These are phyloP conservation scores for Trichoderma brevicompactum DNA, from an alignment of 2,329 filamentous ascomycete species.

Conservation along the genomic window DNA sequence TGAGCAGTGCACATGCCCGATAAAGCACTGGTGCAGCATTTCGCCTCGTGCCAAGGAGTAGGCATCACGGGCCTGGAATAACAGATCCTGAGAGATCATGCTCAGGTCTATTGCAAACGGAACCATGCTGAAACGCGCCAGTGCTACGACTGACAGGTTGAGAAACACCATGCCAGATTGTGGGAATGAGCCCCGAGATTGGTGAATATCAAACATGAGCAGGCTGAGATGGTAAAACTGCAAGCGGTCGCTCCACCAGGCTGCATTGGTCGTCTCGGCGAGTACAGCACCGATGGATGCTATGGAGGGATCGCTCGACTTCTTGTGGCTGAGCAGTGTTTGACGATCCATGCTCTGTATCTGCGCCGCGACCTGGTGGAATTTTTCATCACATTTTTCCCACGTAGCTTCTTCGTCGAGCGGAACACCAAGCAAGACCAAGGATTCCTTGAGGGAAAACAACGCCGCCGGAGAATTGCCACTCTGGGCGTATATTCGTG, in stretches of 20 bases:
- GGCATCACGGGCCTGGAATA: constrained; percentile 65
- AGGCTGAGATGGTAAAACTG: constrained; percentile 74
- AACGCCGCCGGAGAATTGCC: constrained; percentile 75
- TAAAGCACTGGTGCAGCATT: constrained; percentile 69
- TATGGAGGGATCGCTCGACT: constrained; percentile 56
- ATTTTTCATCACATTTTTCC: constrained; percentile 77
- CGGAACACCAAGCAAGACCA: constrained; percentile 69
- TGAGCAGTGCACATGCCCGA: constrained; percentile 71
- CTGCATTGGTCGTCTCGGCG: constrained; percentile 69
- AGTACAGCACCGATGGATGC: constrained; percentile 71
- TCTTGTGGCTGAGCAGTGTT: constrained; percentile 50
- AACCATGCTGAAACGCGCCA: constrained; percentile 72
- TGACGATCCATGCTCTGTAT: constrained; percentile 62
- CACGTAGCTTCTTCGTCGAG: constrained; percentile 70
- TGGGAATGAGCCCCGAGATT: constrained; percentile 66
- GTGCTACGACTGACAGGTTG: constrained; percentile 68
- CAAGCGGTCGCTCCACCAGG: constrained; percentile 73
- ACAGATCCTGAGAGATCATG: constrained; percentile 63
- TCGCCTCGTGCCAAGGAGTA: constrained; percentile 71
- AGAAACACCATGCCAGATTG: constrained; percentile 72
- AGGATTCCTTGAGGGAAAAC: constrained; percentile 69
- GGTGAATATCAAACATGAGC: constrained; percentile 67
- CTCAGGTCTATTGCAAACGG: constrained; percentile 69
- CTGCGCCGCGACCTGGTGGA: constrained; percentile 63
- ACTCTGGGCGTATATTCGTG: constrained; percentile 74